Evolutionary conservation across 176 grass and related monocot genomes (phyloP).

Genomic region (Guadua angustifolia): DNA sequence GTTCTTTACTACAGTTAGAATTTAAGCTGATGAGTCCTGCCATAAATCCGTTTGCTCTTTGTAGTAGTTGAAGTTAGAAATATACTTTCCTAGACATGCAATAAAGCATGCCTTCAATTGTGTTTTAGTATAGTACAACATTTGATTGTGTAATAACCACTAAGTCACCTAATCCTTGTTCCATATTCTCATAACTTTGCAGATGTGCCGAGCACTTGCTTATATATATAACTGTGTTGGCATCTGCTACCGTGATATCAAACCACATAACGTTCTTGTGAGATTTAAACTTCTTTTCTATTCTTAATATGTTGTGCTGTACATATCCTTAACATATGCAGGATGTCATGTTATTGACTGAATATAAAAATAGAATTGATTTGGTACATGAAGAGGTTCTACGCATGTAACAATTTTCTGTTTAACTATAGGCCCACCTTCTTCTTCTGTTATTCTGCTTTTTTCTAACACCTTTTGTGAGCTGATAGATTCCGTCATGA

Average conservation of each 20-base stretch:
- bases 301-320: conserved; percentile 26
- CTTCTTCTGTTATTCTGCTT: background rate
- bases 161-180: conserved; percentile 34
- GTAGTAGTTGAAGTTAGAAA: conserved; percentile 30
- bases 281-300: conserved; percentile 46
- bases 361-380: background rate
- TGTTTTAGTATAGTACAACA: background rate
- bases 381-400: conserved; percentile 3
- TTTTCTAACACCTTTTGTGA: background rate
- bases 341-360: background rate
- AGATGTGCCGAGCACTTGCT: conserved; percentile 96
- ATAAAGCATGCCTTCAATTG: conserved; percentile 3
- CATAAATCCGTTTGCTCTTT: conserved; percentile 18
- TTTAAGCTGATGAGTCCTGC: background rate
- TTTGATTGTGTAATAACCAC: background rate
- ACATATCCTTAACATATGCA: background rate
- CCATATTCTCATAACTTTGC: conserved; percentile 42
- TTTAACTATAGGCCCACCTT: background rate
- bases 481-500: background rate
- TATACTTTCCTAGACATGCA: conserved; percentile 12
- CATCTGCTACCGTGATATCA: conserved; percentile 98
- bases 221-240: conserved; percentile 90
- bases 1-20: background rate
- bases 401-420: background rate
- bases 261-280: conserved; percentile 95